phyloP scores from a whole-genome alignment of 2,329 filamentous ascomycete genomes.

The Colletotrichum acutatum region DNA sequence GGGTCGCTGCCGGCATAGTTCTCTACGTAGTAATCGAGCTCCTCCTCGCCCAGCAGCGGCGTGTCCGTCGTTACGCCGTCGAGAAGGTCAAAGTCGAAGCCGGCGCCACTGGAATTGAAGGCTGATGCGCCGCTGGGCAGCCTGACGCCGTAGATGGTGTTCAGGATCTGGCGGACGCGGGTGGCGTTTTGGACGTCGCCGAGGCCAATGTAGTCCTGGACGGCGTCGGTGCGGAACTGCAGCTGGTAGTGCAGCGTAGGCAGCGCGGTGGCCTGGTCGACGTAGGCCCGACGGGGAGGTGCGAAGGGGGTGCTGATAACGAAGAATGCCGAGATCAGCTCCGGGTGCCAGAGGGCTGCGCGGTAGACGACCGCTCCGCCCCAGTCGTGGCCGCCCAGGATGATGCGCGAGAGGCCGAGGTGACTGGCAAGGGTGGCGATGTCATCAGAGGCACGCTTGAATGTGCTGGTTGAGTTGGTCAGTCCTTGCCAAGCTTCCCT shows the following conservation, averaged over 20 bases:
- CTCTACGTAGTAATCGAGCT: constrained; percentile 80
- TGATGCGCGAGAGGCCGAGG: constrained; percentile 60
- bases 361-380: constrained; percentile 79
- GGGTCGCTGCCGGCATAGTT: constrained; percentile 75
- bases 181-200: constrained; percentile 62
- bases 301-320: constrained; percentile 78
- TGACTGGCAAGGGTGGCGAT: constrained; percentile 74
- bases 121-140: constrained; percentile 61
- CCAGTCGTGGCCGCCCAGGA: constrained; percentile 88
- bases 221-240: constrained; percentile 72
- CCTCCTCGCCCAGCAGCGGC: constrained; percentile 71
- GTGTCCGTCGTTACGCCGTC: constrained; percentile 59
- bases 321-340: constrained; percentile 76
- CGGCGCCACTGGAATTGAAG: constrained; percentile 65
- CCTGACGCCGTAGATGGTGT: constrained; percentile 72
- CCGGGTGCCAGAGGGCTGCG: constrained; percentile 74
- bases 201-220: constrained; percentile 43
- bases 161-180: constrained; percentile 73
- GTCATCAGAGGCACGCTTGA: constrained; percentile 77
- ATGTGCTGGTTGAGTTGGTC: constrained; percentile 66
- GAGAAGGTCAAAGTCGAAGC: constrained; percentile 70
- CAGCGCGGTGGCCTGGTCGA: constrained; percentile 66
- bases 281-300: constrained; percentile 60
- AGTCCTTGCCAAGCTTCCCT: neutral
- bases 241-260: constrained; percentile 82